These are phyloP conservation scores for Cordyceps pruinosa DNA, from an alignment of 2,329 filamentous ascomycete genomes.

Conservation along the genomic window DNA sequence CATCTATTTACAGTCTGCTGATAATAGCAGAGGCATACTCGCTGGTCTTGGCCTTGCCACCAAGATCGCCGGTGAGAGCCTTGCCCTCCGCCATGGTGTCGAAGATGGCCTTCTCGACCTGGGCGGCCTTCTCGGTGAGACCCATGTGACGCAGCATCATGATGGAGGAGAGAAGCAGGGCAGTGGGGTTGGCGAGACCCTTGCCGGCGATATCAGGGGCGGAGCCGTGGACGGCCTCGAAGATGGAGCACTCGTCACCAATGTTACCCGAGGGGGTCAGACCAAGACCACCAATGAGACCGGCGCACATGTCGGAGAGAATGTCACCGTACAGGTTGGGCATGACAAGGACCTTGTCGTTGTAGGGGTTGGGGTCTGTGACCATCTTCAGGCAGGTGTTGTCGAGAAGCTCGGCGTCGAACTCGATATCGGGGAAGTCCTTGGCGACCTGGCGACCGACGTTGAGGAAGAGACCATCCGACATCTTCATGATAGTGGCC, in stretches of 20 bases:
- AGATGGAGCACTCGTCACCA: slow-evolving; percentile 98
- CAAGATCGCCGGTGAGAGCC: slow-evolving; percentile 89
- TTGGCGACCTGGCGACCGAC: slow-evolving; percentile 80
- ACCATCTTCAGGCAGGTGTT: slow-evolving; percentile 99
- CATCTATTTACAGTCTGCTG: slow-evolving; percentile 45
- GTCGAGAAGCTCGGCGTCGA: slow-evolving; percentile 96
- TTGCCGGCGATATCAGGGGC: slow-evolving; percentile 95
- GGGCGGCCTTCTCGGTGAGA: slow-evolving; percentile 71
- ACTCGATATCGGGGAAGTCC: slow-evolving; percentile 93
- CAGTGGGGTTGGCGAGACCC: slow-evolving; percentile 93
- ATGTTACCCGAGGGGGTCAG: slow-evolving; percentile 98
- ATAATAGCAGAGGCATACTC: slow-evolving; percentile 95
- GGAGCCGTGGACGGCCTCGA: slow-evolving; percentile 97
- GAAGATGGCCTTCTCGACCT: slow-evolving; percentile 93
- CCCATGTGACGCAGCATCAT: slow-evolving; percentile 99
- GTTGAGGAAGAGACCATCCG: slow-evolving; percentile 93
- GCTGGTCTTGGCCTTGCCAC: slow-evolving; percentile 90
- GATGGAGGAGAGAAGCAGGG: slow-evolving; percentile 88
- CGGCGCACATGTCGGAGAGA: slow-evolving; percentile 98
- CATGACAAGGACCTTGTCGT: slow-evolving; percentile 97
- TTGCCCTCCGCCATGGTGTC: slow-evolving; percentile 94
- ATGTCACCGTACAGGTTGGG: slow-evolving; percentile 99
- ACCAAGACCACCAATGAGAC: slow-evolving; percentile 94
- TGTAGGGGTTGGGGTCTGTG: slow-evolving; percentile 91
- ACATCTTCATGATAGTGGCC: slow-evolving; percentile 99